These are phyloP conservation scores for Zychaea mexicana DNA, from an alignment of 371 early-diverging fungal genomes.

Conservation along the genomic window DNA sequence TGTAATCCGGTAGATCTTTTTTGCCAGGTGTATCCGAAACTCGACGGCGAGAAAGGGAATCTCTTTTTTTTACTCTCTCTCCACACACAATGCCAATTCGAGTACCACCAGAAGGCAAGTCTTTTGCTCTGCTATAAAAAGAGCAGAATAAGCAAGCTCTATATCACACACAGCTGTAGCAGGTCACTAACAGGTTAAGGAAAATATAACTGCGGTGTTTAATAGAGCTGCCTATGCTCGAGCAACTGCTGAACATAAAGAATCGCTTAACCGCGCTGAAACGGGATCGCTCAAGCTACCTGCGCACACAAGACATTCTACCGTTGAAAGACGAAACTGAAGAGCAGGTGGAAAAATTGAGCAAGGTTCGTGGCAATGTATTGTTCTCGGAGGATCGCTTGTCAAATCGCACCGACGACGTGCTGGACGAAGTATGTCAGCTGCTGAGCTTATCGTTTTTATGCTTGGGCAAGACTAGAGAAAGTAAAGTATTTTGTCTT, in stretches of 20 bases:
- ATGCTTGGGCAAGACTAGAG: slow-evolving; percentile 76
- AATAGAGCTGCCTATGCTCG: slow-evolving; percentile 65
- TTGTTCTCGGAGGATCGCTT: slow-evolving; percentile 8
- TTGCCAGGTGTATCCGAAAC: too few species aligned
- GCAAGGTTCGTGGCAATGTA: slow-evolving; percentile 25
- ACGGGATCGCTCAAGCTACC: slow-evolving; percentile 69
- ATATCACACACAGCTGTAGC: too few species aligned
- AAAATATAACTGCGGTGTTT: not conserved
- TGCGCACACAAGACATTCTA: slow-evolving; percentile 62
- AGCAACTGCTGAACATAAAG: slow-evolving; percentile 62
- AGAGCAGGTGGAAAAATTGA: slow-evolving; percentile 32
- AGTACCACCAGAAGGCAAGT: slow-evolving; percentile 9
- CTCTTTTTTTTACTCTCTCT: too few species aligned
- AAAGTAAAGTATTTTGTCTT: slow-evolving; percentile 39
- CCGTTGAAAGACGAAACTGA: slow-evolving; percentile 52
- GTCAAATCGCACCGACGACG: slow-evolving; percentile 69
- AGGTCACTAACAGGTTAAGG: not conserved
- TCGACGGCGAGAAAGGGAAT: too few species aligned
- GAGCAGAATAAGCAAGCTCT: not conserved
- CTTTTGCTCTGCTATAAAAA: not conserved
- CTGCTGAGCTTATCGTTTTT: slow-evolving; percentile 78
- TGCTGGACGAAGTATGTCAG: slow-evolving; percentile 77
- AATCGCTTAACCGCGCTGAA: slow-evolving; percentile 72
- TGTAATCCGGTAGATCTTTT: too few species aligned
- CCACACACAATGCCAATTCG: not conserved